These are phyloP conservation scores for Polytolypa hystricis DNA, from an alignment of 2,329 filamentous ascomycete species.

Conservation along the genomic window DNA sequence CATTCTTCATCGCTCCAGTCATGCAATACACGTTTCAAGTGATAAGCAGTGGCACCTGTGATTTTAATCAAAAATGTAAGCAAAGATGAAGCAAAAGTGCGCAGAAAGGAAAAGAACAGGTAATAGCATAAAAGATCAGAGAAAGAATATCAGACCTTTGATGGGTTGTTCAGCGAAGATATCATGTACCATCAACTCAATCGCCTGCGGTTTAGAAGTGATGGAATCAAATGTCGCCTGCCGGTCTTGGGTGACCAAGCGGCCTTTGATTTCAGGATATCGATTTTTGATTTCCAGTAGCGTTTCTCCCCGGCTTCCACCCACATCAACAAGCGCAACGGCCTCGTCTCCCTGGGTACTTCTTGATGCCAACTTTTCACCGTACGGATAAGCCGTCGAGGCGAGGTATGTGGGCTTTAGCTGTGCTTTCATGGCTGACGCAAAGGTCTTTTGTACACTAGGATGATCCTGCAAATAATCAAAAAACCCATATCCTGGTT, in stretches of 20 bases:
- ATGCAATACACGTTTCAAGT: slow-evolving; percentile 22
- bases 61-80: too few relatives aligned
- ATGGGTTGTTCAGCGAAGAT: slow-evolving; percentile 17
- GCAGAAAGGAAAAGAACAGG: not conserved
- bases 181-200: slow-evolving; percentile 14
- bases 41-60: slow-evolving; percentile 21
- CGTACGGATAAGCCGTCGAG: too few relatives aligned
- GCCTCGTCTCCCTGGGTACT: slow-evolving; percentile 13
- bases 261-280: slow-evolving; percentile 19
- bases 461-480: too few relatives aligned
- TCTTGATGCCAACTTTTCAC: too few relatives aligned
- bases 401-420: too few relatives aligned
- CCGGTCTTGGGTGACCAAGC: slow-evolving; percentile 26
- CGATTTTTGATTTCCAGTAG: slow-evolving; percentile 14
- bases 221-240: slow-evolving; percentile 24
- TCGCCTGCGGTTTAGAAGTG: slow-evolving; percentile 8
- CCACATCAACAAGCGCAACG: slow-evolving; percentile 14
- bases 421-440: too few relatives aligned
- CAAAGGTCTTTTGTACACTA: too few relatives aligned
- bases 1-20: slow-evolving; percentile 17
- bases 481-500: too few relatives aligned
- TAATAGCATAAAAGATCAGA: not conserved
- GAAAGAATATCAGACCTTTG: slow-evolving; percentile 13
- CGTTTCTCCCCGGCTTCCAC: slow-evolving; percentile 13
- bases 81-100: not conserved